phyloP scores from a whole-genome alignment of 2,329 filamentous ascomycete species.

The Pezicula rhizophila region DNA sequence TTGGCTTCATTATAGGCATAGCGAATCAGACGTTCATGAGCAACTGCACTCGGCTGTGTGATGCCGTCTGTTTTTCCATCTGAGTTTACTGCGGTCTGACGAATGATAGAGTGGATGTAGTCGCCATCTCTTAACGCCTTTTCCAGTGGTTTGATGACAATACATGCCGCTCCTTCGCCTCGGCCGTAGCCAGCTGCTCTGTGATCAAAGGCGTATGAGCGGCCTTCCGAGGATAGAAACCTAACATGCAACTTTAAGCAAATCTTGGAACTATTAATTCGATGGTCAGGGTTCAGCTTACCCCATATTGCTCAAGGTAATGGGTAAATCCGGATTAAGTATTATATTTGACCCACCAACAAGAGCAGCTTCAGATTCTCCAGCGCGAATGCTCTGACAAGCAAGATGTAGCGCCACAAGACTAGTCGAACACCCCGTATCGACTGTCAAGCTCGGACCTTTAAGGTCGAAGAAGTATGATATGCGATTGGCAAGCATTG shows the following conservation, averaged over 20 bases:
- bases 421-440: conserved; percentile 55
- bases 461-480: conserved; percentile 50
- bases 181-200: conserved; percentile 58
- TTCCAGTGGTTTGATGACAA: conserved; percentile 52
- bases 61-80: conserved; percentile 41
- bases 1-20: conserved; percentile 12
- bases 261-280: neutral
- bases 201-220: conserved; percentile 43
- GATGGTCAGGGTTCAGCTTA: conserved; percentile 29
- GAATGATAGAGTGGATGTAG: conserved; percentile 37
- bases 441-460: conserved; percentile 51
- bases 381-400: conserved; percentile 40
- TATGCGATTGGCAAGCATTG: conserved; percentile 47
- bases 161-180: conserved; percentile 55
- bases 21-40: conserved; percentile 32
- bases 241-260: conserved; percentile 8
- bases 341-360: conserved; percentile 31
- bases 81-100: conserved; percentile 35
- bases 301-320: conserved; percentile 21
- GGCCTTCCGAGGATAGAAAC: conserved; percentile 12
- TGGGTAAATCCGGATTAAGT: conserved; percentile 19
- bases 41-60: conserved; percentile 36
- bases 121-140: conserved; percentile 36
- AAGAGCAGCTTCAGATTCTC: conserved; percentile 39
- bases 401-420: conserved; percentile 49